Conservation (phyloP, 371 early-diverging fungal species). For the Vittaforma corneae region DNA sequence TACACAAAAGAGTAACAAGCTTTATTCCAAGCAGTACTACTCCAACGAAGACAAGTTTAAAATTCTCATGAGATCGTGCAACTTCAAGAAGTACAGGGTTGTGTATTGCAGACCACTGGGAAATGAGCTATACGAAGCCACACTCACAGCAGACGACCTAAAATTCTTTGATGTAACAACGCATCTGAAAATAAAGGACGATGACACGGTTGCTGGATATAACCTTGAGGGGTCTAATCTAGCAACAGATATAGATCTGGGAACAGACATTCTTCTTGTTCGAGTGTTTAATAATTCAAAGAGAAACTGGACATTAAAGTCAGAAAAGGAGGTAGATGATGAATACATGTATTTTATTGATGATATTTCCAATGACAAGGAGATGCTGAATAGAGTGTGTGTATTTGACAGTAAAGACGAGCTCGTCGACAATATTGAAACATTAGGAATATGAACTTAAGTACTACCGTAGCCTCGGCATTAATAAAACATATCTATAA, state of each 20-base stretch:
- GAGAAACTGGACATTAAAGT: constrained; percentile 34
- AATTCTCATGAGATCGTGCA: constrained; percentile 32
- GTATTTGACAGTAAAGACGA: constrained; percentile 5
- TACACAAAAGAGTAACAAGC: constrained; percentile 23
- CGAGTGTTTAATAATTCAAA: constrained; percentile 20
- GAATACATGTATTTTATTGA: constrained; percentile 48
- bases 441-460: no score
- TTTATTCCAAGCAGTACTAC: constrained; percentile 40
- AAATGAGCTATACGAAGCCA: constrained; percentile 17
- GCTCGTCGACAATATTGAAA: constrained; percentile 25
- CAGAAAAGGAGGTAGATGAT: neutral
- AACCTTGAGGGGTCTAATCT: constrained; percentile 18
- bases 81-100: constrained; percentile 42
- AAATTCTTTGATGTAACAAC: constrained; percentile 23
- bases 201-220: constrained; percentile 48
- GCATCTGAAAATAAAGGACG: constrained; percentile 36
- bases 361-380: constrained; percentile 43
- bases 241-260: constrained; percentile 5
- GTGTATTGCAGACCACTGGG: constrained; percentile 22
- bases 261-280: constrained; percentile 29
- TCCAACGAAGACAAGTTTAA: constrained; percentile 34
- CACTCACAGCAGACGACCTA: constrained; percentile 12
- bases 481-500: no score
- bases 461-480: no score
- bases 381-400: constrained; percentile 37